A percentile compares a stretch with the other conserved stretches of the same genome.
Conservation (phyloP, 495 filamentous ascomycete species). For the Trichocladium antarcticum region DNA sequence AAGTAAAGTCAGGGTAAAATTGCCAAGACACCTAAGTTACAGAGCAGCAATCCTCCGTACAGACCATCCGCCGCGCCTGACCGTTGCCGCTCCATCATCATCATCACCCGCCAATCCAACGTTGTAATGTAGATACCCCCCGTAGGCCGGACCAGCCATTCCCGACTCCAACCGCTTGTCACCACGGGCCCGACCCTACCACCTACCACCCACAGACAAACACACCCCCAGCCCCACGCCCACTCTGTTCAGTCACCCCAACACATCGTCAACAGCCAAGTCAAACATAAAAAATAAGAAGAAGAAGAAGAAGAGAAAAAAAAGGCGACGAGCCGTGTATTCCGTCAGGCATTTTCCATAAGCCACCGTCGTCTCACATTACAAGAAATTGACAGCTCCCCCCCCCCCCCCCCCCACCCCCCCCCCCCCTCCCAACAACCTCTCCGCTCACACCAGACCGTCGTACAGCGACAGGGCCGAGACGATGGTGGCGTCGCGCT, state of each 20-base stretch:
- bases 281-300: neutral
- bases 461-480: slow-evolving; percentile 94
- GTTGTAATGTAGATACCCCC: no score
- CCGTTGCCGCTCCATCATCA: no score
- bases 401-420: neutral
- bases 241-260: no score
- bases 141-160: no score
- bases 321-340: neutral
- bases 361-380: neutral
- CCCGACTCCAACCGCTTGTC: no score
- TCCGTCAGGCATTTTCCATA: neutral
- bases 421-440: neutral
- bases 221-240: no score
- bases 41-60: no score
- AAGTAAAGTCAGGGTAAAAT: no score
- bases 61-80: no score
- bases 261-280: neutral
- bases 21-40: no score
- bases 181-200: no score
- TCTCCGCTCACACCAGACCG: slow-evolving; percentile 57
- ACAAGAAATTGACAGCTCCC: neutral
- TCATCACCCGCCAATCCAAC: neutral
- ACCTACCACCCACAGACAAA: neutral
- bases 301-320: neutral
- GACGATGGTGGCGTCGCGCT: slow-evolving; percentile 98